Conservation (phyloP, 345 rosid genomes). For the Pistacia vera region DNA sequence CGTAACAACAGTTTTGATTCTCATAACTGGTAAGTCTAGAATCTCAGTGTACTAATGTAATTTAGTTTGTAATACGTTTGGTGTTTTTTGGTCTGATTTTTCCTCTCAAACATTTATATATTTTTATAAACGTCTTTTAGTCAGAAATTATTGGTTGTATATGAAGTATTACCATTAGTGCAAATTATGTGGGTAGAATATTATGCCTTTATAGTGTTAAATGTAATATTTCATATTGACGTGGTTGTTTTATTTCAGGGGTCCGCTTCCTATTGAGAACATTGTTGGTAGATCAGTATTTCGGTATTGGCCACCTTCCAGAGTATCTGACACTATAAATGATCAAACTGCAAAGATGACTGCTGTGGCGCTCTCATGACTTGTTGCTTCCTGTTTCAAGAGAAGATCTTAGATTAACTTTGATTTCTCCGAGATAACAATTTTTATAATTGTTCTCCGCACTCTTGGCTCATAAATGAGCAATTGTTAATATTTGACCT, state of each 20-base stretch:
- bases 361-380: conserved; percentile 52
- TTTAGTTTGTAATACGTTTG: background rate
- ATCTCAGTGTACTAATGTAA: background rate
- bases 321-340: conserved; percentile 57
- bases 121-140: background rate
- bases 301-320: conserved; percentile 80
- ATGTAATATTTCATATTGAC: background rate
- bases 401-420: background rate
- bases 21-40: conserved; percentile 70
- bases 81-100: background rate
- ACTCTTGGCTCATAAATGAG: conserved; percentile 16
- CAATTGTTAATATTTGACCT: conserved; percentile 16
- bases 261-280: conserved; percentile 73
- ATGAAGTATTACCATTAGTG: background rate
- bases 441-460: conserved; percentile 3
- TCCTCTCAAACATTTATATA: background rate
- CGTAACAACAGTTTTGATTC: conserved; percentile 93
- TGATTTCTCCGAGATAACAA: no score
- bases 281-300: conserved; percentile 74
- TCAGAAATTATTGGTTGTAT: background rate
- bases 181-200: background rate
- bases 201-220: background rate
- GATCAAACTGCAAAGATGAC: conserved; percentile 33
- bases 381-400: conserved; percentile 12
- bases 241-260: conserved; percentile 48